Evolutionary conservation across 768 basidiomycete species (phyloP), one percentile per base, ranked within the genome.

Genomic region (Trametes punicea): DNA sequence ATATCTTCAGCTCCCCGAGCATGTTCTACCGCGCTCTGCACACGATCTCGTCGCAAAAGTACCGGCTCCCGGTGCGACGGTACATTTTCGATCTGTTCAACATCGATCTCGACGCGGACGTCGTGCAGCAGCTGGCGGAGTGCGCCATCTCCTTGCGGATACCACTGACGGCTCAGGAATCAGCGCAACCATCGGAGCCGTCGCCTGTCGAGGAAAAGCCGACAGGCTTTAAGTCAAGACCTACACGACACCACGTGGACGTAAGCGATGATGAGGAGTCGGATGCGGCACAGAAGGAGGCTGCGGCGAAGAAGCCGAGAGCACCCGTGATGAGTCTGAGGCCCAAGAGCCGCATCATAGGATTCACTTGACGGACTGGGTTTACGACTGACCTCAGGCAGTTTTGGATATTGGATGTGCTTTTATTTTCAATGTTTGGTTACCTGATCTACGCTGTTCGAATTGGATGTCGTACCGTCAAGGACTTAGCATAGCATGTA

Each of bases 51-150:
- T 88, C 87, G 1, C 90, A 91, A 56, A 86, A 90, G 56, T 98
- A 93, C 70, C 88, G 94, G 25, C 81, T 94, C 8, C 92, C 95
- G 15, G 94, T 97, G 56, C 84, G 96, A 42, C 81, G 91, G 53
- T 98, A 94, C 69, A 87, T 98, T 60, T 71, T 98, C 57, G 96
- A 99, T 56, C 77, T 98, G 6, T 99, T 99, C 77, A 88, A 87
- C 64, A 73, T 95, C 49, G 86, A 88, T 36, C 72, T 97, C 48
- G 82, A 90, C 62, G 74, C 75, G 34, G 80, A 84, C 38, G 71
- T 86, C 33, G 79, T 87, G 38, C 73, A 72, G 47, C 73, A 75
- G 21, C 74, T 93, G 29, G 73, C 72, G 18, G 81, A 81, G 26
- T 80, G 77, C 40, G 79, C 79, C 1, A 69, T 74, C 38, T 69